Base-by-base conservation (phyloP, 495 filamentous ascomycete genomes). In the Apodospora peruviana region DNA sequence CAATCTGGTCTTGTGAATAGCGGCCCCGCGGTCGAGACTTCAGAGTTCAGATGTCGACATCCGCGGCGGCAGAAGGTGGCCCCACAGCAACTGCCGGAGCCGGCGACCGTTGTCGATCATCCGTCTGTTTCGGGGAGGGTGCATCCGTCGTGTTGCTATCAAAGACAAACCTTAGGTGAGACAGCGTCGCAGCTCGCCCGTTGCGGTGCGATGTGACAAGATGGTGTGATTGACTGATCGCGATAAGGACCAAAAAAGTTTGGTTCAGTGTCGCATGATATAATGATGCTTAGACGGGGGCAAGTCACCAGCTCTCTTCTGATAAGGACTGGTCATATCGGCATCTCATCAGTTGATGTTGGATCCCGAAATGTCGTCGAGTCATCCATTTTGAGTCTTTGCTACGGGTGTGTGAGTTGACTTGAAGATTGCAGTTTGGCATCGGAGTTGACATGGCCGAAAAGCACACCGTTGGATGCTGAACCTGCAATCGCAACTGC, bases 21-120 rank as follows among this genome's bases (percentile, higher is more conserved):
- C 27, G 12, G 7, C 12, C 12, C 12, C 27, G 12, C 27, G 7
- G 12, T 32, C 27, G 27, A 7, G 27, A 32, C n/a, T 32, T 32
- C 27, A 32, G 27, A 7, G 7, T 7, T 32, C 27, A 32, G 7
- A 32, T 12, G 27, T 7, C 7, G 12, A 12, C 12, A 32, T 7
- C 5, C 5, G 12, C 12, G 27, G 7, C 5, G 27, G 7, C 27
- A 32, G 12, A 32, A 7, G 36, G 36, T n/a, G 36, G 36, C 5
- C 37, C 37, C 37, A 40, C 37, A n/a, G 8, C 40, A 42, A 42
- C 10, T 42, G 40, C 40, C 40, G 40, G 40, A 20, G 40, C 17
- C 40, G 40, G 40, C 21, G 21, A 42, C n/a, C 10, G 40, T 12
- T 42, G 21, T 24, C 17, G 17, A 20, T 42, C 40, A 20, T 24